phyloP scores from a whole-genome alignment of 108 stramenopile species.

The Pseudonitzschia multiseries region DNA sequence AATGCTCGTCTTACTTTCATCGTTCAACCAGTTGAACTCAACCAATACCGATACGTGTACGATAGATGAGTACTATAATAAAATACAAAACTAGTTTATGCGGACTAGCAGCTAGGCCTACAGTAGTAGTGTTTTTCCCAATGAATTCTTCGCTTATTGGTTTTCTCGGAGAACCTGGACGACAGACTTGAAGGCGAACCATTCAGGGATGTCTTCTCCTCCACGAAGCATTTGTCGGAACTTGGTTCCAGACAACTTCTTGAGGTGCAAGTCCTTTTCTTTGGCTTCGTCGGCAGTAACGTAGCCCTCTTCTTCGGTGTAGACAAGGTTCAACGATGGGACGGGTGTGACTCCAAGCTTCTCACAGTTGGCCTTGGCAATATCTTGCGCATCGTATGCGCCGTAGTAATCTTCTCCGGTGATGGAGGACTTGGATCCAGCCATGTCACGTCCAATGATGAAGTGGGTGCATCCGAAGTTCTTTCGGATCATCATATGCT shows the following conservation, averaged over 20 bases:
- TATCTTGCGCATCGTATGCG: slow-evolving; percentile 98
- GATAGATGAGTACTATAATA: neutral
- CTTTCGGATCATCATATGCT: slow-evolving; percentile 99
- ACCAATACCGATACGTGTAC: neutral
- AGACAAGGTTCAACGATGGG: slow-evolving; percentile 95
- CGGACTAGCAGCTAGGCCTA: slow-evolving; percentile 4
- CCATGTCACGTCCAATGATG: slow-evolving; percentile 99
- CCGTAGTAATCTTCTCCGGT: slow-evolving; percentile 99
- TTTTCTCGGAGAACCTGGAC: slow-evolving; percentile 93
- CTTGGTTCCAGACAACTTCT: slow-evolving; percentile 98
- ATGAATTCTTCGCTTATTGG: slow-evolving; percentile 1
- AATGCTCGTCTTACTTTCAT: no score
- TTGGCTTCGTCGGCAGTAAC: slow-evolving; percentile 96
- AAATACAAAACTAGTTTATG: slow-evolving; percentile 5
- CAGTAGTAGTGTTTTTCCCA: neutral
- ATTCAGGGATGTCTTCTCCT: slow-evolving; percentile 99
- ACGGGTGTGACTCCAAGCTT: slow-evolving; percentile 94
- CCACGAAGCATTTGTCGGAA: slow-evolving; percentile 98
- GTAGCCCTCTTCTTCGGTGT: slow-evolving; percentile 97
- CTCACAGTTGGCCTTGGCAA: slow-evolving; percentile 82
- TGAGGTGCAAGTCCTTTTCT: slow-evolving; percentile 77
- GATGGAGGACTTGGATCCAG: slow-evolving; percentile 95
- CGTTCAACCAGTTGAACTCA: no score
- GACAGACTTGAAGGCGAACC: slow-evolving; percentile 99
- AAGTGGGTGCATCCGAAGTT: slow-evolving; percentile 99